Conservation (phyloP, 2,329 filamentous ascomycete species). For the Triangularia setosa region DNA sequence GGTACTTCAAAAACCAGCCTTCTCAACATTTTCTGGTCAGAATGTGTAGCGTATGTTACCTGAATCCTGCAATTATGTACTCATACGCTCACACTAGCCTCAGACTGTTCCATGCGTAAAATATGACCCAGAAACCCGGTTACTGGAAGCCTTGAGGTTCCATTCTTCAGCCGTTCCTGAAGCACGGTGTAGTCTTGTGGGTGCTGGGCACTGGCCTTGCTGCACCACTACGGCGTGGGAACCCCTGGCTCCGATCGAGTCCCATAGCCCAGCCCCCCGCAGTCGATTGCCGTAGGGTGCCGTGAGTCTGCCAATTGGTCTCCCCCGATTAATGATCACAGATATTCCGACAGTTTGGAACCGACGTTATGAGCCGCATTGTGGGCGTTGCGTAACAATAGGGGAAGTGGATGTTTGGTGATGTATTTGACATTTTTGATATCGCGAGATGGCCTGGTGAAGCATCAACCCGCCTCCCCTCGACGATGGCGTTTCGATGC, state of each 20-base stretch:
- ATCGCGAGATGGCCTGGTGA: not conserved
- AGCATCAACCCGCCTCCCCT: not conserved
- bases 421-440: not conserved
- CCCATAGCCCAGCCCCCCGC: slow-evolving; percentile 1
- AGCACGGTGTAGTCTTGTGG: not conserved
- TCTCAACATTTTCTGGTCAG: not conserved
- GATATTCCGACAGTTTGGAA: slow-evolving; percentile 17
- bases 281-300: slow-evolving; percentile 14
- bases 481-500: not conserved
- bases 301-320: slow-evolving; percentile 18
- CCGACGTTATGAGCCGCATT: slow-evolving; percentile 2
- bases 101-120: too few species aligned
- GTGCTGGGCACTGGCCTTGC: not conserved
- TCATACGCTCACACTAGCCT: too few species aligned
- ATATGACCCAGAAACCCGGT: not conserved
- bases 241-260: not conserved
- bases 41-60: not conserved
- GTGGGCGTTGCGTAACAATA: not conserved
- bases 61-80: not conserved
- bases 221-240: not conserved
- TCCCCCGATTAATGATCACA: not conserved
- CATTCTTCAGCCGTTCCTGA: not conserved
- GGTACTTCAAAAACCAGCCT: not conserved
- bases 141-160: not conserved
- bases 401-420: not conserved